phyloP scores from a whole-genome alignment of 2,329 filamentous ascomycete genomes.

The Phaeoacremonium minimum region DNA sequence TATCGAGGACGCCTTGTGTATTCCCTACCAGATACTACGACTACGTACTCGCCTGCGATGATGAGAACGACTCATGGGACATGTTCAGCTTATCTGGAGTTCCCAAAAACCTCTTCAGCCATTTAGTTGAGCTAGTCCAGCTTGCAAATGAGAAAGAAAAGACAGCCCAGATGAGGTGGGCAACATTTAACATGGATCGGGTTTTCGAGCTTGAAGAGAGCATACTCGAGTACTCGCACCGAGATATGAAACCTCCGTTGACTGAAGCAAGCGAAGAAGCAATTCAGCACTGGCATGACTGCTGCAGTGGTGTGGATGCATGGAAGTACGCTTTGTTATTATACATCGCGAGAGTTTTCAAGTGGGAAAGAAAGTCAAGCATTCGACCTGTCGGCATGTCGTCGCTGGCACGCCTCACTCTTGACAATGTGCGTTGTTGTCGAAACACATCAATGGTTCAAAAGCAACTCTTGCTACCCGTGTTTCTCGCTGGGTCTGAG shows the following conservation, averaged over 20 bases:
- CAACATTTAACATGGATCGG: neutral
- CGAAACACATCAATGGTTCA: slow-evolving; percentile 20
- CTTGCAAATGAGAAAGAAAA: neutral
- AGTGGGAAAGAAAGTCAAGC: slow-evolving; percentile 8
- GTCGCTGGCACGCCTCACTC: slow-evolving; percentile 18
- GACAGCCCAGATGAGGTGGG: neutral
- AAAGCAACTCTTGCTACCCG: slow-evolving; percentile 29
- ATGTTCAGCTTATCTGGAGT: neutral
- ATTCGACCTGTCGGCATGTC: slow-evolving; percentile 9
- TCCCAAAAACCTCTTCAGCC: neutral
- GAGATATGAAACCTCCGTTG: neutral
- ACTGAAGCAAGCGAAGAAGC: neutral
- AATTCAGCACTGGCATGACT: neutral
- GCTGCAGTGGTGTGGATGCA: slow-evolving; percentile 15
- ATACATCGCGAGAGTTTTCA: slow-evolving; percentile 24
- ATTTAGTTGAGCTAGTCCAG: neutral
- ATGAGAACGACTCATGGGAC: neutral
- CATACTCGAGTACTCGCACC: neutral
- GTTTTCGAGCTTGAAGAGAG: neutral
- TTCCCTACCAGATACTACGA: neutral
- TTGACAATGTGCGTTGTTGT: slow-evolving; percentile 23
- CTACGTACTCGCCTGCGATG: neutral
- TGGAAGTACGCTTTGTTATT: slow-evolving; percentile 25
- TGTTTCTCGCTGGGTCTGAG: slow-evolving; percentile 27
- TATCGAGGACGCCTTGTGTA: neutral